Evolutionary conservation across 176 grass and related monocot species (phyloP).

Genomic region (Carex myosuroides): DNA sequence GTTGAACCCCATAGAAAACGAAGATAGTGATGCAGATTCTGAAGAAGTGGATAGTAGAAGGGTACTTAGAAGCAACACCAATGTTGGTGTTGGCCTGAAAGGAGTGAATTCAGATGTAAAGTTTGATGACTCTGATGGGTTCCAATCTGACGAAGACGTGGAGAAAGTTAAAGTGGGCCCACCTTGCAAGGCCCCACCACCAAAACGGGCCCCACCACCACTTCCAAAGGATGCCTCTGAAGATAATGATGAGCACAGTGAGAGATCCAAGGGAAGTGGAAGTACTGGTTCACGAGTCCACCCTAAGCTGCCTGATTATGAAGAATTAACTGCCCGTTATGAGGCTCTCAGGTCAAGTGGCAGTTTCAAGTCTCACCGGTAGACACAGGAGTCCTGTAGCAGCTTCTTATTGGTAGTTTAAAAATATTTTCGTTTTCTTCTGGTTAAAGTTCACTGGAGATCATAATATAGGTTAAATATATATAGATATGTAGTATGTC

Average conservation of each 20-base stretch:
- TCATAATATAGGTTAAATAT: slow-evolving; percentile 5
- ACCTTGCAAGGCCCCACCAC: slow-evolving; percentile 34
- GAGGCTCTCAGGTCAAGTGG: slow-evolving; percentile 55
- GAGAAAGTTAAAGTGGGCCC: slow-evolving; percentile 37
- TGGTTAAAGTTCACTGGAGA: background rate
- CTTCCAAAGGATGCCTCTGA: slow-evolving; percentile 23
- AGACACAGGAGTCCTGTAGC: background rate
- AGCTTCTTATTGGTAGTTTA: background rate
- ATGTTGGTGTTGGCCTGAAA: slow-evolving; percentile 20
- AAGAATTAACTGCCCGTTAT: slow-evolving; percentile 72
- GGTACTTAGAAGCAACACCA: slow-evolving; percentile 34
- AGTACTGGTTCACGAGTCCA: slow-evolving; percentile 45
- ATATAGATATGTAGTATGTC: background rate
- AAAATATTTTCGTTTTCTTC: background rate
- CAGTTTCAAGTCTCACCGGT: background rate
- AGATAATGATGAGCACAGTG: slow-evolving; percentile 19
- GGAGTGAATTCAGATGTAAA: slow-evolving; percentile 55
- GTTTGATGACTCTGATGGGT: slow-evolving; percentile 74
- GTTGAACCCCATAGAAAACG: slow-evolving; percentile 30
- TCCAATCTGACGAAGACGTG: slow-evolving; percentile 33
- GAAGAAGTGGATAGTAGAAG: slow-evolving; percentile 32
- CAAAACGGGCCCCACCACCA: slow-evolving; percentile 22
- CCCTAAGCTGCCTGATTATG: slow-evolving; percentile 94
- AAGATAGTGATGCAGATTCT: slow-evolving; percentile 22
- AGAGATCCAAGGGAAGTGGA: slow-evolving; percentile 18